A percentile compares a stretch with the other conserved stretches of the same genome.
Evolutionary conservation across 176 grass and related monocot genomes (phyloP).

Genomic region (Rhipidocladum racemiflorum): DNA sequence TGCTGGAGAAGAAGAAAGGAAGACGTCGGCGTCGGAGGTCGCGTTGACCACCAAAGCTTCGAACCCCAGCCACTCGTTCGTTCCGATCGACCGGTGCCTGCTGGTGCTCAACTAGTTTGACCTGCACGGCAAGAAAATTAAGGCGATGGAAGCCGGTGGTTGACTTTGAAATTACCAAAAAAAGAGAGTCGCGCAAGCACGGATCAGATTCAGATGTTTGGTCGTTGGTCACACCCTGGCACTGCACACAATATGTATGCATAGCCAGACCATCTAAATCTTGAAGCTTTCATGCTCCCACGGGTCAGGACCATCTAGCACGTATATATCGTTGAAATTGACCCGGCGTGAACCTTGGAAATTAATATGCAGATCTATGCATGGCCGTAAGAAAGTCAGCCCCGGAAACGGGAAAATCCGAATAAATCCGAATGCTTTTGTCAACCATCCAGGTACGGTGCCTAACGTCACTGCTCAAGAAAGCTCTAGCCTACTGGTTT

Average conservation of each 20-base stretch:
- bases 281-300: background rate
- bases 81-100: background rate
- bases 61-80: background rate
- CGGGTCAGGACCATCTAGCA: background rate
- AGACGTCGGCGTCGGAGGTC: background rate
- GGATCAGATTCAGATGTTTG: background rate
- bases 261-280: background rate
- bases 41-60: background rate
- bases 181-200: background rate
- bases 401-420: background rate
- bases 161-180: background rate
- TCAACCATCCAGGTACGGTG: background rate
- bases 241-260: background rate
- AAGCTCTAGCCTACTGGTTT: background rate
- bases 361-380: background rate
- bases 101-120: background rate
- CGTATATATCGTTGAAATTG: background rate
- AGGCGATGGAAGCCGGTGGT: background rate
- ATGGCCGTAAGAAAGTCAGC: background rate
- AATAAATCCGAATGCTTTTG: too few species aligned
- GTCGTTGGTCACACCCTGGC: background rate
- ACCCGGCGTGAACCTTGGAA: background rate
- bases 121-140: background rate
- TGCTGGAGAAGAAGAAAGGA: background rate
- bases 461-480: background rate